These are phyloP conservation scores for Brassica nigra DNA, from an alignment of 345 rosid genomes.

Conservation along the genomic window DNA sequence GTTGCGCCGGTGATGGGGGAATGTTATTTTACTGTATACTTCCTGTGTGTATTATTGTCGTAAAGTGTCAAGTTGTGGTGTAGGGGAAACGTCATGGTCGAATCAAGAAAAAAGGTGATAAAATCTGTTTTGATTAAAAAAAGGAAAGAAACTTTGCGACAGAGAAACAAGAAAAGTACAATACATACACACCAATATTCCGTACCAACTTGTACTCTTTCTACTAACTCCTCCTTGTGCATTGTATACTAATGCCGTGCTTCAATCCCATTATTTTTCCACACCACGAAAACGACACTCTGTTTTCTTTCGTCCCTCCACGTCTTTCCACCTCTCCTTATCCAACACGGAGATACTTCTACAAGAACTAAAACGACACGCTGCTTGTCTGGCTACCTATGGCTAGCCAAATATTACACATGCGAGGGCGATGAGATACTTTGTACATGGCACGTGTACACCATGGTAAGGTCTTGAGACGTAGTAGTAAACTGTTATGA, in stretches of 20 bases:
- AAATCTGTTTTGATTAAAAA: slow-evolving; percentile 15
- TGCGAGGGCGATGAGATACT: not conserved
- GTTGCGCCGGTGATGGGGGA: slow-evolving; percentile 6
- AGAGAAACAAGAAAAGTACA: slow-evolving; percentile 5
- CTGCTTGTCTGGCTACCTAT: not conserved
- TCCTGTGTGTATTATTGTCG: not conserved
- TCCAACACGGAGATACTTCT: slow-evolving; percentile 19
- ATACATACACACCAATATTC: not conserved
- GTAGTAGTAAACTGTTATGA: not conserved
- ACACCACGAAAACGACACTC: slow-evolving; percentile 26
- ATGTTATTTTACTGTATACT: not conserved
- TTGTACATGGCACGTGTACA: not conserved
- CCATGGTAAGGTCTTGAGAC: not conserved
- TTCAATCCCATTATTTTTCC: slow-evolving; percentile 11
- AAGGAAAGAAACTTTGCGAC: not conserved
- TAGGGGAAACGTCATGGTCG: slow-evolving; percentile 8
- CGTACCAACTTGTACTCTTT: slow-evolving; percentile 41
- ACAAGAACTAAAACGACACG: not conserved
- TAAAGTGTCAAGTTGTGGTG: slow-evolving; percentile 17
- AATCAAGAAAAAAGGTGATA: not conserved
- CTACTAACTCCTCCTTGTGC: not conserved
- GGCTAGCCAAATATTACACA: slow-evolving; percentile 8
- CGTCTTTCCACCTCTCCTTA: slow-evolving; percentile 20
- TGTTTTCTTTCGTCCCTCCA: slow-evolving; percentile 15
- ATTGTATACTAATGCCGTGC: slow-evolving; percentile 24